A percentile compares a stretch with the other conserved stretches of the same genome.
Conservation (phyloP, 2,329 filamentous ascomycete species). For the Furcasterigmium furcatum region DNA sequence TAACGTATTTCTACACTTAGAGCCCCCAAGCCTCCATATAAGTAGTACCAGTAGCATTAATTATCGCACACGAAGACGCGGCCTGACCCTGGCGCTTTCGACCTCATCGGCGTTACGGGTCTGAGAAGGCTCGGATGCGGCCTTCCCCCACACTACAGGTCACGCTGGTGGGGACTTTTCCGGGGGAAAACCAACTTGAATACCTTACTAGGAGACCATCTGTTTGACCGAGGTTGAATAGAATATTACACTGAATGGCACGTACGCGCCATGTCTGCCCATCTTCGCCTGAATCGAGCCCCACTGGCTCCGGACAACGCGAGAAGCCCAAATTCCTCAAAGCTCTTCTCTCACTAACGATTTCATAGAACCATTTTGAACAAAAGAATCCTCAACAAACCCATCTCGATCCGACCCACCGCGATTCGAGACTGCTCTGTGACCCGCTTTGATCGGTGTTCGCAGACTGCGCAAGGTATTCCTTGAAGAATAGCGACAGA, state of each 20-base stretch:
- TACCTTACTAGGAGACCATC: not conserved
- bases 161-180: too few relatives aligned
- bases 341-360: not conserved
- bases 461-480: not conserved
- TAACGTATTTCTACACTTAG: too few relatives aligned
- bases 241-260: not conserved
- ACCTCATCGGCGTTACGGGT: too few relatives aligned
- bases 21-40: too few relatives aligned
- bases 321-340: not conserved
- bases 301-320: too few relatives aligned
- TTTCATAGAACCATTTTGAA: not conserved
- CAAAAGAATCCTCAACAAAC: not conserved
- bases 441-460: not conserved
- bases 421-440: not conserved
- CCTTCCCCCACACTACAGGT: too few relatives aligned
- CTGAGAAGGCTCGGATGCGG: too few relatives aligned
- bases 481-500: not conserved
- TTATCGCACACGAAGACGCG: too few relatives aligned
- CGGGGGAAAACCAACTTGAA: not conserved
- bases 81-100: too few relatives aligned
- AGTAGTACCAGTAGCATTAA: too few relatives aligned
- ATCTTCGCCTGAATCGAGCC: too few relatives aligned
- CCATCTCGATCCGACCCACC: too few relatives aligned
- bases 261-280: not conserved
- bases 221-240: not conserved